These are phyloP conservation scores for Stentor coeruleus DNA, from an alignment of 73 alveolate genomes.

Conservation along the genomic window DNA sequence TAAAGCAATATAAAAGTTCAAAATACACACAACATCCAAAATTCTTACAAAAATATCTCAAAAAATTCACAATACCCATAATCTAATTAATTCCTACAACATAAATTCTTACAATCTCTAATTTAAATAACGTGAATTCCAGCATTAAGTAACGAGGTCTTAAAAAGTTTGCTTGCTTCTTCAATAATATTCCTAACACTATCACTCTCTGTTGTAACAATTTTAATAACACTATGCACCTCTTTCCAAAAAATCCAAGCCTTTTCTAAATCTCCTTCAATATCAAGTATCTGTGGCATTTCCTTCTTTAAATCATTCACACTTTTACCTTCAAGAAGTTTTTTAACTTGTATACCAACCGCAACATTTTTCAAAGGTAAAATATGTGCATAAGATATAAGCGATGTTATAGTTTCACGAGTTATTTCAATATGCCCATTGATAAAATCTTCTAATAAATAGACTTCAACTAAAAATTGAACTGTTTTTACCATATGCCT, in stretches of 20 bases:
- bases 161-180: not conserved
- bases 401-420: not conserved
- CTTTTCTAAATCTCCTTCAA: not conserved
- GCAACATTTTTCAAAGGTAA: not conserved
- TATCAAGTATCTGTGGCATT: not conserved
- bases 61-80: too few relatives aligned
- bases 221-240: not conserved
- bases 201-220: not conserved
- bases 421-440: not conserved
- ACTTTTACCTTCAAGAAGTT: not conserved
- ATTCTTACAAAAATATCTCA: too few relatives aligned
- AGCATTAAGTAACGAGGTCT: not conserved
- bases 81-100: too few relatives aligned
- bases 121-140: slow-evolving; percentile 4
- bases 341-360: not conserved
- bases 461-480: not conserved
- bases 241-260: not conserved
- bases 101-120: too few relatives aligned
- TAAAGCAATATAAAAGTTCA: too few relatives aligned
- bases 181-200: not conserved
- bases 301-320: not conserved
- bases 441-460: not conserved
- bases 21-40: too few relatives aligned
- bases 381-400: not conserved
- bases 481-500: not conserved